These are phyloP conservation scores for Rhizopus arrhizus DNA, from an alignment of 371 early-diverging fungal genomes.

Conservation along the genomic window DNA sequence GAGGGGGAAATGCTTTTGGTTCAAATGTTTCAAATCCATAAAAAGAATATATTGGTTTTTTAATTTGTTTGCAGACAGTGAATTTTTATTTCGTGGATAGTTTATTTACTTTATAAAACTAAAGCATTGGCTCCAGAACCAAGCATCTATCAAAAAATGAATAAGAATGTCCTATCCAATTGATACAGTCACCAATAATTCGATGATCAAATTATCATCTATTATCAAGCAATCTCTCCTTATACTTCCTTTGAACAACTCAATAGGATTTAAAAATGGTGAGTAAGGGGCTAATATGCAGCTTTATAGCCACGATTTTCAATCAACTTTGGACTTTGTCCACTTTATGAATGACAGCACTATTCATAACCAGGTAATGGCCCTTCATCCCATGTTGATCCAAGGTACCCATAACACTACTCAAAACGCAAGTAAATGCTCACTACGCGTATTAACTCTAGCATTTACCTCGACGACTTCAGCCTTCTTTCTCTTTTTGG, in stretches of 20 bases:
- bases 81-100: too few relatives aligned
- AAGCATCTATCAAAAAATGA: slow-evolving; percentile 26
- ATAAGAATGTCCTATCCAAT: slow-evolving; percentile 24
- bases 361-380: slow-evolving; percentile 16
- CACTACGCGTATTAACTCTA: slow-evolving; percentile 16
- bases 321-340: slow-evolving; percentile 8
- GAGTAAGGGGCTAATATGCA: slow-evolving; percentile 20
- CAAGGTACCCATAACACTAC: slow-evolving; percentile 19
- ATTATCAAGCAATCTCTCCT: slow-evolving; percentile 23
- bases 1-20: too few relatives aligned
- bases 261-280: slow-evolving; percentile 21
- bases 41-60: not conserved
- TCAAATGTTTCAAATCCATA: too few relatives aligned
- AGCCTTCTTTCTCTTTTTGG: slow-evolving; percentile 8
- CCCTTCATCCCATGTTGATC: slow-evolving; percentile 18
- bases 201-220: slow-evolving; percentile 20
- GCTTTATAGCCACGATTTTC: slow-evolving; percentile 15
- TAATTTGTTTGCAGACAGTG: not conserved
- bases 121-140: slow-evolving; percentile 14
- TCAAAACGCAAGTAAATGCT: slow-evolving; percentile 14
- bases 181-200: slow-evolving; percentile 20
- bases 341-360: slow-evolving; percentile 18
- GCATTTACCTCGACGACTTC: slow-evolving; percentile 8
- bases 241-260: not conserved
- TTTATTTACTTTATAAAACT: slow-evolving; percentile 1